Evolutionary conservation across 352 stramenopile genomes (phyloP).

Genomic region (Phytophthora rubi): DNA sequence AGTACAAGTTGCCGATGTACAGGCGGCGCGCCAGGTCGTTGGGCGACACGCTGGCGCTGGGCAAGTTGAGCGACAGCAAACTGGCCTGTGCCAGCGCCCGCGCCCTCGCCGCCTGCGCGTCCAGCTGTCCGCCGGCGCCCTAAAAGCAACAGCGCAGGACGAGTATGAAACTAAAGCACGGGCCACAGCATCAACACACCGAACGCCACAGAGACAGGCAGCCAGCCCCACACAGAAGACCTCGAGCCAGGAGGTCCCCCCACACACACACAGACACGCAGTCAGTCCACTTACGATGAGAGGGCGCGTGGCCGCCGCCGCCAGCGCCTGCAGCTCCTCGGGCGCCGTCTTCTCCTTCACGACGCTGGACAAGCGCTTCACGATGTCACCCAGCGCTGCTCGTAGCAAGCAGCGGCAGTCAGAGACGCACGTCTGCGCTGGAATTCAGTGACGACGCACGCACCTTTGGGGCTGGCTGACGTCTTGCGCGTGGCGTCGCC

Average conservation of each 20-base stretch:
- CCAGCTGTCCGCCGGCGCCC: slow-evolving; percentile 42
- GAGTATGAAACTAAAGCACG: slow-evolving; percentile 52
- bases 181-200: slow-evolving; percentile 29
- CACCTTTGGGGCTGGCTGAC: slow-evolving; percentile 3
- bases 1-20: slow-evolving; percentile 86
- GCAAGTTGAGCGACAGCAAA: slow-evolving; percentile 67
- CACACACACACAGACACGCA: slow-evolving; percentile 4
- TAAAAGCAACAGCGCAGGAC: slow-evolving; percentile 49
- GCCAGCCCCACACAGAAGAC: background rate
- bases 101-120: slow-evolving; percentile 65
- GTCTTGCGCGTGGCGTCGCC: background rate
- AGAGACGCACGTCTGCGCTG: background rate
- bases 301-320: slow-evolving; percentile 22
- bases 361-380: slow-evolving; percentile 66
- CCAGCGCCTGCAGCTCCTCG: slow-evolving; percentile 39
- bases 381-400: slow-evolving; percentile 61
- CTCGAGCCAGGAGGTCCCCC: background rate
- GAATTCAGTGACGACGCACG: background rate
- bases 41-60: slow-evolving; percentile 51
- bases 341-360: slow-evolving; percentile 68
- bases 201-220: background rate
- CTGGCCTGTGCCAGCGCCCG: slow-evolving; percentile 72
- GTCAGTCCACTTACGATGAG: slow-evolving; percentile 34
- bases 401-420: slow-evolving; percentile 8
- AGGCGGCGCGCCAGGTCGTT: slow-evolving; percentile 72